Evolutionary conservation across 2,329 filamentous ascomycete species (phyloP).

Genomic region (Trichoderma simmonsii): DNA sequence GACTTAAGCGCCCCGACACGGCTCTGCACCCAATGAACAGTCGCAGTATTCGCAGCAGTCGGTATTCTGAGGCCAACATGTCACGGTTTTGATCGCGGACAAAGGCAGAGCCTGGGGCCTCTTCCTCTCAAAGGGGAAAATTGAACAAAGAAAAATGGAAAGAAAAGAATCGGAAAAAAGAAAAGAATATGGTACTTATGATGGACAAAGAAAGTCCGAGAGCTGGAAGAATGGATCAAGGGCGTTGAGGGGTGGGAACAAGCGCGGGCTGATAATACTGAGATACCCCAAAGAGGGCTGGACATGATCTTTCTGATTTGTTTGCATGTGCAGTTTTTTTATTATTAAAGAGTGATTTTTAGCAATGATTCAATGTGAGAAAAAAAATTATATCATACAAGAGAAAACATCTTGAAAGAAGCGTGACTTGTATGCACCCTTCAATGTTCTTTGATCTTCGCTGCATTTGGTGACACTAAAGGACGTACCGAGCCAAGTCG

Average conservation of each 20-base stretch:
- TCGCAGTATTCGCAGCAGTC: constrained; percentile 41
- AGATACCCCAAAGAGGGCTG: constrained; percentile 16
- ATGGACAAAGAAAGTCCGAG: neutral
- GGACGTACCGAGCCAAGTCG: neutral
- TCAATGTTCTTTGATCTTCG: neutral
- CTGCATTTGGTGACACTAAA: neutral
- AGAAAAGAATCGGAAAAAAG: neutral
- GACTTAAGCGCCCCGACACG: constrained; percentile 54
- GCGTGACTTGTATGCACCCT: neutral
- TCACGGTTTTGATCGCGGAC: constrained; percentile 42
- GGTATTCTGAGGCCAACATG: constrained; percentile 52
- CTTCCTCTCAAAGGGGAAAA: neutral
- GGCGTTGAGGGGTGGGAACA: constrained; percentile 5
- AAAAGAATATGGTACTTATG: neutral
- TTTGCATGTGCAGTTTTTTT: neutral
- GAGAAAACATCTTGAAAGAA: neutral
- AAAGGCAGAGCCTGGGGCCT: neutral
- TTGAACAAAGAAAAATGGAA: neutral
- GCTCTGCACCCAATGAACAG: constrained; percentile 54
- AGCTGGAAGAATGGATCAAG: neutral
- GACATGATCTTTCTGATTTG: constrained; percentile 9
- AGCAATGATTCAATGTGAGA: constrained; percentile 3
- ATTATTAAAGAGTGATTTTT: neutral
- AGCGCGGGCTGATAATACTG: neutral
- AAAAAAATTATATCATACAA: neutral